Base-by-base conservation (phyloP, 75 land plant species). In the Pinus taeda region DNA sequence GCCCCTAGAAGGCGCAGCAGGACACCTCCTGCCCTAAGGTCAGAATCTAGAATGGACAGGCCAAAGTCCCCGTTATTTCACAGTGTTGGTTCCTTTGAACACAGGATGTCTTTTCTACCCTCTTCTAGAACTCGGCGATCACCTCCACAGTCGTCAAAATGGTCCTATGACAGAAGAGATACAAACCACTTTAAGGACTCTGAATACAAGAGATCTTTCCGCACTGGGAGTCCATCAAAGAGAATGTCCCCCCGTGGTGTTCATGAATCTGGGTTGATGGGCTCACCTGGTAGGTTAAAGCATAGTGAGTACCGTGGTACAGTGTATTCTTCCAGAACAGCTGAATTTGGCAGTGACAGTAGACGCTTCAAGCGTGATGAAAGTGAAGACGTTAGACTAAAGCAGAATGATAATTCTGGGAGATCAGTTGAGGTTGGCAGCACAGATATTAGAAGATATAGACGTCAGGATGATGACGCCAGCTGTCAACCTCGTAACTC, bases 131-230 rank as follows among this genome's bases (percentile, higher is more conserved):
- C 59, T 53, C 91, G 77, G 77, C 62, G 75, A 37, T 87, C 91
- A 6, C 89, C 94, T 26, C 79, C 90, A 57, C 88, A 78, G 59
- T 76, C 82, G 69, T 76, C 85, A 39, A 89, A 87, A 73, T 89
- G 95, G 83, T 61, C 82, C 37, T 80, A 60, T 75, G 90, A 80
- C 33, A 83, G 83, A 75, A 87, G 82, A 78, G 79, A 83, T 76
- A 70, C 61, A 24, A 81, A 81, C 55, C 71, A 82, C 60, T 76
- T 78, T 33, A 83, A 85, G 83, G 79, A 81, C 57, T 71, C 76
- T 64, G 76, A 73, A 15, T 67, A 74, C 82, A 76, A 66, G 78
- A 71, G 64, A 15, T 57, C 76, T 22, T 67, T 78, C 20, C 58
- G 64, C 26, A 37, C 55, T 20, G 74, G 85, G 71, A 79, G 86